phyloP scores from a whole-genome alignment of 345 rosid species.

The Brassica napus region DNA sequence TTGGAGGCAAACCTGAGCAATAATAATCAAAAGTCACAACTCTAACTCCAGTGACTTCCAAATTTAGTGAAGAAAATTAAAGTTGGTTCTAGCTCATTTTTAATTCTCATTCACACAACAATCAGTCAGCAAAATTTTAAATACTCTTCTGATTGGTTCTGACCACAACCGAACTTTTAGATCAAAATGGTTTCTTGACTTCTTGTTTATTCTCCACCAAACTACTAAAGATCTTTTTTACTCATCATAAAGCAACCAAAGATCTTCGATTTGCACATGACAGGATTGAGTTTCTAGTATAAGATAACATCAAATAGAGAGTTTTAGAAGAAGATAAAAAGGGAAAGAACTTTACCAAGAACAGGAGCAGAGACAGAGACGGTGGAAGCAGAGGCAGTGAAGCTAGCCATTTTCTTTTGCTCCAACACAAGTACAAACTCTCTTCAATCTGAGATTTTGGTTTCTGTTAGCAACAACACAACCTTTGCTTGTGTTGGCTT shows the following conservation, averaged over 20 bases:
- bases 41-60: neutral
- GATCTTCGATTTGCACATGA: neutral
- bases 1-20: conserved; percentile 63
- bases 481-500: conserved; percentile 20
- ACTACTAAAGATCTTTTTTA: too few species aligned
- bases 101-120: conserved; percentile 9
- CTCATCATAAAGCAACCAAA: too few species aligned
- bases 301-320: too few species aligned
- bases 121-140: neutral
- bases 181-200: neutral
- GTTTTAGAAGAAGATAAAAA: too few species aligned
- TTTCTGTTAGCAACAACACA: neutral
- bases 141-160: neutral
- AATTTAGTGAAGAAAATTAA: neutral
- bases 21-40: neutral
- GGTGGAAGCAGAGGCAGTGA: conserved; percentile 53
- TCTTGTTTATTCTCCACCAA: neutral
- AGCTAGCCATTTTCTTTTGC: conserved; percentile 35
- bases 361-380: conserved; percentile 19
- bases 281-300: neutral
- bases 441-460: conserved; percentile 11
- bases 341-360: too few species aligned
- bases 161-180: neutral
- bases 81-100: neutral
- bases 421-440: conserved; percentile 39